Conservation (phyloP, 106 monocot genomes). For the Triglochin maritima region DNA sequence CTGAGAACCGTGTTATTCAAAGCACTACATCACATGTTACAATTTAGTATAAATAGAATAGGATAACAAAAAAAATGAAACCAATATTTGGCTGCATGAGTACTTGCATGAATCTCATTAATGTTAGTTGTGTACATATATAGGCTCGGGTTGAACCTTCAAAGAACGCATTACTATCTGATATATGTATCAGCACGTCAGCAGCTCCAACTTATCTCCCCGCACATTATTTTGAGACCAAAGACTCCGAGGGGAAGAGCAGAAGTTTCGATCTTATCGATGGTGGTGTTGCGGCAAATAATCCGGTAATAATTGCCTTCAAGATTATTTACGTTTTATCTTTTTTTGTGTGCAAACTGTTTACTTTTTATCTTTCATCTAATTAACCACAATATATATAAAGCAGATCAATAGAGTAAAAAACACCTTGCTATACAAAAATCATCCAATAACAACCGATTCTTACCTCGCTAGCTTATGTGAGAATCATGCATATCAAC, state of each 20-base stretch:
- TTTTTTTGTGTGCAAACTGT: background rate
- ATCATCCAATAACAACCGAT: no score
- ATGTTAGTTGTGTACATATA: background rate
- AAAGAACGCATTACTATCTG: conserved; percentile 7
- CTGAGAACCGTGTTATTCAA: background rate
- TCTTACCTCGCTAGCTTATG: no score
- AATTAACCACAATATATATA: no score
- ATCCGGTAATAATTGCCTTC: background rate
- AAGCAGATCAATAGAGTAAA: no score
- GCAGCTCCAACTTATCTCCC: conserved; percentile 11
- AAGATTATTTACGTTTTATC: background rate
- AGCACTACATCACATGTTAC: no score
- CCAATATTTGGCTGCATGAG: no score
- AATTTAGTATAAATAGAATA: no score
- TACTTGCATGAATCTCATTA: background rate
- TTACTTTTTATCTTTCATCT: no score
- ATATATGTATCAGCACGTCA: conserved; percentile 11
- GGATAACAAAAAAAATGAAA: no score
- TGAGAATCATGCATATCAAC: no score
- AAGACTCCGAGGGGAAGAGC: background rate
- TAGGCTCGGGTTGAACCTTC: background rate
- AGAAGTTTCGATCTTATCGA: conserved; percentile 11
- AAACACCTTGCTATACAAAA: no score
- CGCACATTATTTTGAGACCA: conserved; percentile 6
- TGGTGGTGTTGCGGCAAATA: conserved; percentile 10